These are phyloP conservation scores for Claviceps maximensis DNA, from an alignment of 2,329 filamentous ascomycete genomes.

Conservation along the genomic window DNA sequence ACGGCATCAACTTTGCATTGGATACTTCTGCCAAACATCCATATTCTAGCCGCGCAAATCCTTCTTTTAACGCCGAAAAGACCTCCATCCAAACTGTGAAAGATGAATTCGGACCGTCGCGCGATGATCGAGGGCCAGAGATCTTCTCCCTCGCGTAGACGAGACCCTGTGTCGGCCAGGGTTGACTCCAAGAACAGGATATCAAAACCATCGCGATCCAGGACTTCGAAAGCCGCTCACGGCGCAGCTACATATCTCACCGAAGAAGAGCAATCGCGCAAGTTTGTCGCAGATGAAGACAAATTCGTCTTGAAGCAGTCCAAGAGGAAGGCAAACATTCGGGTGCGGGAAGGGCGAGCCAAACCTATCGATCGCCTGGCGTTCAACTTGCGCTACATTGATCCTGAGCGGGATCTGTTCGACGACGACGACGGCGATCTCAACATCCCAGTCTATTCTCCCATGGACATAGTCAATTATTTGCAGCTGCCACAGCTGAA, in stretches of 20 bases:
- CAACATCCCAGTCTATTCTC: conserved; percentile 63
- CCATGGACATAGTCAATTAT: conserved; percentile 66
- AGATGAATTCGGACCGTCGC: conserved; percentile 41
- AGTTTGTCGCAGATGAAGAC: conserved; percentile 91
- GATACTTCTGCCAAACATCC: background rate
- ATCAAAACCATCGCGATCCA: conserved; percentile 33
- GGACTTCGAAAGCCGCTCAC: conserved; percentile 15
- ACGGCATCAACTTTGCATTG: background rate
- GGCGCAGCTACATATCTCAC: conserved; percentile 39
- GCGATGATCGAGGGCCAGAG: conserved; percentile 39
- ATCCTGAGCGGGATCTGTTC: conserved; percentile 70
- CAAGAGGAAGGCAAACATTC: conserved; percentile 94
- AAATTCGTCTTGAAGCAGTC: conserved; percentile 91
- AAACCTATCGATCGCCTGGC: conserved; percentile 90
- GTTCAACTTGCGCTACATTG: conserved; percentile 79
- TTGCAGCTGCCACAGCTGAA: conserved; percentile 53
- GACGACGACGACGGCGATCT: conserved; percentile 70
- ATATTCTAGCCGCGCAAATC: background rate
- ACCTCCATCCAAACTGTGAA: background rate
- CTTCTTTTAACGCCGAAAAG: background rate
- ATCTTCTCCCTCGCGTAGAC: conserved; percentile 27
- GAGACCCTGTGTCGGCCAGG: conserved; percentile 42
- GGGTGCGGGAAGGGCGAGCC: conserved; percentile 79
- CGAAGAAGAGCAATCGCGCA: conserved; percentile 62
- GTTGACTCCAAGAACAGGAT: conserved; percentile 42